Base-by-base conservation (phyloP, 176 grass and related monocot genomes). In the Bonia amplexicaulis region DNA sequence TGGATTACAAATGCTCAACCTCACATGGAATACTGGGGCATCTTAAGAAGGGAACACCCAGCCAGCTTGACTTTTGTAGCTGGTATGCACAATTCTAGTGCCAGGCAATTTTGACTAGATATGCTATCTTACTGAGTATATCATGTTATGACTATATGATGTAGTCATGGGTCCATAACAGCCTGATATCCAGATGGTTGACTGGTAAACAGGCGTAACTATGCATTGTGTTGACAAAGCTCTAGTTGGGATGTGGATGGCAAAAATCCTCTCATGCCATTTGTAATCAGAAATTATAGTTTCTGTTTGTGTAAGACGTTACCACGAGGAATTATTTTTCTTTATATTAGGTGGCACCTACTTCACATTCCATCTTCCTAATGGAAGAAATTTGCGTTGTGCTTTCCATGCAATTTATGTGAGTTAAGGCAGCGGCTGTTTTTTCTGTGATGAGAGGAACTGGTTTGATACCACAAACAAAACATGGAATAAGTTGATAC, bases 1-100 rank as follows among this genome's bases (percentile, higher is more conserved):
- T 79, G 22, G 23, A 46, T 69, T 31, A 79, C 16, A 48, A 16
- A 16, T 61, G 61, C 1, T 53, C 12, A 44, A 9, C n/a, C 46
- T 74, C 11, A n/a, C 55, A 35, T 76, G 61, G 20, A 85, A 74
- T 58, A 22, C 19, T 68, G 69, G 29, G 4, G 11, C 58, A 78
- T 83, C 41, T 69, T 87, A 45, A 25, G 42, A 41, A 87, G 80
- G 46, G 39, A 63, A 62, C 57, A 63, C 44, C 10, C 9, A 3
- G 49, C 45, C 59, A 80, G 12, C 35, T 87, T 84, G 71, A 68
- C 60, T 49, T 78, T 52, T 67, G 9, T 45, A 44, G 2, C 74
- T 69, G 7, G 12, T 74, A 25, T 79, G 17, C 35, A 42, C 68
- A 60, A 83, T 87, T 82, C 33, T 76, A 52, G 79, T 7, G 72